These are phyloP conservation scores for Helianthus annuus DNA, from an alignment of 129 eudicot species.

Conservation along the genomic window HanXRQr2.0-SUNRISE NC_035448.2:104317941-104318440, in stretches of 20 bases:
- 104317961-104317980: slow-evolving; percentile 10
- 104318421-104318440: too few species aligned
- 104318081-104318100: slow-evolving; percentile 11
- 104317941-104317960: neutral
- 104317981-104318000: slow-evolving; percentile 2
- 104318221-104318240: too few species aligned
- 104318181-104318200: neutral
- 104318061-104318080: slow-evolving; percentile 22
- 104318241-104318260: too few species aligned
- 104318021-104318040: slow-evolving; percentile 5
- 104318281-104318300: too few species aligned
- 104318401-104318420: too few species aligned
- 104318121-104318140: slow-evolving; percentile 27
- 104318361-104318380: too few species aligned
- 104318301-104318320: too few species aligned
- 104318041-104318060: neutral
- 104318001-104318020: neutral
- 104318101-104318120: slow-evolving; percentile 19
- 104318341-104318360: too few species aligned
- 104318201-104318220: neutral
- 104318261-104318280: too few species aligned
- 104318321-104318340: too few species aligned
- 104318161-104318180: neutral
- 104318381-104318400: too few species aligned
- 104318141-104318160: neutral